phyloP scores from a whole-genome alignment of 208 protist genomes.

The Herpetomonas muscarum region DNA sequence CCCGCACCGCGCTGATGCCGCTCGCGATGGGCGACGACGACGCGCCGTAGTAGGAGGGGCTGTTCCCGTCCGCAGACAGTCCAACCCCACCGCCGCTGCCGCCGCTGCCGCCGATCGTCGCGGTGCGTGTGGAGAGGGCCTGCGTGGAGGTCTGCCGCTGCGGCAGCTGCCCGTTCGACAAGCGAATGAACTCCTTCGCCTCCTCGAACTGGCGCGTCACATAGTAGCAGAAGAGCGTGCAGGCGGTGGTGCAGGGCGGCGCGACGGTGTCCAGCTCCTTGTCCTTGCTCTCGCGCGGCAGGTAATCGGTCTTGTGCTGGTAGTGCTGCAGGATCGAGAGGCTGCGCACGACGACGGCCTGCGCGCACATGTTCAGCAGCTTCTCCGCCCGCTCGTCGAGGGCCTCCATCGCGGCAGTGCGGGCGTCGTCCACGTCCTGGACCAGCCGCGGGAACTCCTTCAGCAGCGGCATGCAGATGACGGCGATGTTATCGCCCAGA shows the following conservation, averaged over 20 bases:
- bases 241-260: constrained; percentile 80
- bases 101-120: constrained; percentile 4
- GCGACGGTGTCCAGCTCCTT: constrained; percentile 41
- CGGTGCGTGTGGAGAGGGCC: background rate
- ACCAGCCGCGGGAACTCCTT: constrained; percentile 42
- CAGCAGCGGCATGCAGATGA: constrained; percentile 51
- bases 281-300: constrained; percentile 47
- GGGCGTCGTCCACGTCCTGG: constrained; percentile 54
- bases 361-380: constrained; percentile 70
- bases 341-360: constrained; percentile 69
- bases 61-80: background rate
- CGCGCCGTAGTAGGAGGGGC: background rate
- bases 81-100: background rate
- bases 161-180: constrained; percentile 62
- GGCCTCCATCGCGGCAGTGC: constrained; percentile 30
- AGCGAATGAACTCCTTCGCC: constrained; percentile 77
- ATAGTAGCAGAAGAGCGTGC: constrained; percentile 87
- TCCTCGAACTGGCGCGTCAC: constrained; percentile 76
- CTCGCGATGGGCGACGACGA: constrained; percentile 8
- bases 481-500: constrained; percentile 43
- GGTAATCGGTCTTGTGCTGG: constrained; percentile 71
- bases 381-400: constrained; percentile 68
- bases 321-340: constrained; percentile 79
- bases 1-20: constrained; percentile 38
- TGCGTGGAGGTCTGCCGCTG: constrained; percentile 23